These are phyloP conservation scores for Blastobotrys terrestris DNA, from an alignment of 805 yeast species.

Conservation along the genomic window DNA sequence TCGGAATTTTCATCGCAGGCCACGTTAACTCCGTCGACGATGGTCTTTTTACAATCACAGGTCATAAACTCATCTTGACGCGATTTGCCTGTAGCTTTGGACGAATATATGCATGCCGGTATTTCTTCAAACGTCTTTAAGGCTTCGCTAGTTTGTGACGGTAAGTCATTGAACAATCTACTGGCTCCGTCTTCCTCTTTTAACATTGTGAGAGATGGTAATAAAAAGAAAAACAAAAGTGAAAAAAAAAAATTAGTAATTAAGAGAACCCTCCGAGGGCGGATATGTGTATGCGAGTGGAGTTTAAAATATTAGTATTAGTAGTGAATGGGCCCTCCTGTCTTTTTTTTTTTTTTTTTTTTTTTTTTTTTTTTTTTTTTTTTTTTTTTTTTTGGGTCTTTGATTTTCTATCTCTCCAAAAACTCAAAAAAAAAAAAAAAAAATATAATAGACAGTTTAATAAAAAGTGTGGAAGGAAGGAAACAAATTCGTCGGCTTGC, in stretches of 20 bases:
- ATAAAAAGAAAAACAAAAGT: background rate
- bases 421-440: background rate
- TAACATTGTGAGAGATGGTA: background rate
- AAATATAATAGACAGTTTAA: background rate
- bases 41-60: constrained; percentile 73
- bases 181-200: background rate
- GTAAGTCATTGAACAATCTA: constrained; percentile 23
- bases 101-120: constrained; percentile 54
- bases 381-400: background rate
- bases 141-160: constrained; percentile 68
- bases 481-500: no score
- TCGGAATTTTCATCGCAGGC: constrained; percentile 85
- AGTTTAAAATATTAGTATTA: no score
- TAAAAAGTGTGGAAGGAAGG: background rate
- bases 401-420: background rate
- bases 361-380: background rate
- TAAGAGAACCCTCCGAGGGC: no score
- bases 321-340: background rate
- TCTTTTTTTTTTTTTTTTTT: background rate
- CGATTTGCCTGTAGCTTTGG: constrained; percentile 57
- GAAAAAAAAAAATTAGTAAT: background rate
- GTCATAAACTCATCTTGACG: constrained; percentile 81
- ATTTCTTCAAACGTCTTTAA: constrained; percentile 48
- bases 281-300: no score
- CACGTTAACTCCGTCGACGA: constrained; percentile 36